Evolutionary conservation across 2,329 filamentous ascomycete genomes (phyloP).

Genomic region (Claviceps paspali): DNA sequence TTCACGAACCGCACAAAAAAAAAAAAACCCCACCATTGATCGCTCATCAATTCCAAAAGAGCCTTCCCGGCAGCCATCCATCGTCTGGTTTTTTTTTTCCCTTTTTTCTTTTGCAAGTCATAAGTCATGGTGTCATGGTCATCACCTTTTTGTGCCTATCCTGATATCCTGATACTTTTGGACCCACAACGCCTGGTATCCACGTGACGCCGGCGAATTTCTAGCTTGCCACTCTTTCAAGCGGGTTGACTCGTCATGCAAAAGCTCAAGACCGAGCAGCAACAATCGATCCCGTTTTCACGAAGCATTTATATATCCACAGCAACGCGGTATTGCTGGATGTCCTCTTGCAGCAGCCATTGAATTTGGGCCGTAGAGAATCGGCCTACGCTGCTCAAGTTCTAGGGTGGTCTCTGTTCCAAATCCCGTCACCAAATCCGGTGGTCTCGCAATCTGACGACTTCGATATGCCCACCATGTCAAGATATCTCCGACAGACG

Average conservation of each 20-base stretch:
- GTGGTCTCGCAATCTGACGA: slow-evolving; percentile 19
- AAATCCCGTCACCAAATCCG: slow-evolving; percentile 14
- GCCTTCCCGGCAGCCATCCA: too few relatives aligned
- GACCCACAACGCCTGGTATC: slow-evolving; percentile 3
- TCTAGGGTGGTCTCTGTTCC: slow-evolving; percentile 13
- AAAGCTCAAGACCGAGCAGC: slow-evolving; percentile 9
- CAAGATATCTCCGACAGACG: slow-evolving; percentile 49
- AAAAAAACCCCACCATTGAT: too few relatives aligned
- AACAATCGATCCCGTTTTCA: not conserved
- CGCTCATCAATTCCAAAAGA: too few relatives aligned
- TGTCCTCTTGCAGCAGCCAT: not conserved
- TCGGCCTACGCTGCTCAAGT: slow-evolving; percentile 17
- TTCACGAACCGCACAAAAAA: too few relatives aligned
- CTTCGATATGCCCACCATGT: slow-evolving; percentile 33
- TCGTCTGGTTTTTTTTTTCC: too few relatives aligned
- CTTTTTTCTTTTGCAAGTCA: not conserved
- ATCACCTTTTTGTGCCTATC: slow-evolving; percentile 1
- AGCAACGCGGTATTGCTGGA: slow-evolving; percentile 10
- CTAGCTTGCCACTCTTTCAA: slow-evolving; percentile 10
- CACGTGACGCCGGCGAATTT: slow-evolving; percentile 19
- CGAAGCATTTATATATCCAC: slow-evolving; percentile 5
- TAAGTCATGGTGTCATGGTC: slow-evolving; percentile 1
- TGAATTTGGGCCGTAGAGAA: slow-evolving; percentile 6
- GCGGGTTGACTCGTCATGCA: slow-evolving; percentile 12
- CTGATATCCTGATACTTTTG: too few relatives aligned